Percentiles rank a stretch among this genome's conserved stretches.
Conservation (phyloP, 495 filamentous ascomycete genomes). For the Penicillium dipodomyicola region DNA sequence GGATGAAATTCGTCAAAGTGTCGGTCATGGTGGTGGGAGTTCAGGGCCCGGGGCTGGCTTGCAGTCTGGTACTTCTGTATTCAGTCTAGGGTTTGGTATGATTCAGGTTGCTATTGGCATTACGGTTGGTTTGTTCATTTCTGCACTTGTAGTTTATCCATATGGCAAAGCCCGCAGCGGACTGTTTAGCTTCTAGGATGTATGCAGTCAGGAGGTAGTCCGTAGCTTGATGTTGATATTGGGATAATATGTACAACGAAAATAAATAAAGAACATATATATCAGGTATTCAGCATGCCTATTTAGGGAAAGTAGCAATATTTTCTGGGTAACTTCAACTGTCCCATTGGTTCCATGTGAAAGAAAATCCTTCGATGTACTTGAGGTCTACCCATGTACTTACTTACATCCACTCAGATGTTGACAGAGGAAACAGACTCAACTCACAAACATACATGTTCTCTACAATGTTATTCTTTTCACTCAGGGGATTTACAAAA, state of each 20-base stretch:
- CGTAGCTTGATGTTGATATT: background rate
- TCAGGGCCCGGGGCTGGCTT: conserved; percentile 18
- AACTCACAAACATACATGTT: background rate
- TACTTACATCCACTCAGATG: too few relatives aligned
- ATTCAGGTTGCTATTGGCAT: conserved; percentile 90
- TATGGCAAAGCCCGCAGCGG: conserved; percentile 83
- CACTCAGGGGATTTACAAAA: background rate
- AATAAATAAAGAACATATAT: background rate
- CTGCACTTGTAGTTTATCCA: conserved; percentile 80
- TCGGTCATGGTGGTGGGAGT: conserved; percentile 23
- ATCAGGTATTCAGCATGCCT: background rate
- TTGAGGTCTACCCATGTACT: too few relatives aligned
- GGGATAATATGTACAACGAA: background rate
- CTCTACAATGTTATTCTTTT: background rate
- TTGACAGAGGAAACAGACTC: too few relatives aligned
- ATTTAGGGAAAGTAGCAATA: background rate
- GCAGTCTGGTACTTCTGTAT: conserved; percentile 21
- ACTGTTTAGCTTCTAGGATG: conserved; percentile 71
- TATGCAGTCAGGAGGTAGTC: background rate
- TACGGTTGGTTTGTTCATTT: conserved; percentile 81
- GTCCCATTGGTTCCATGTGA: background rate
- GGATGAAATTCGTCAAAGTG: conserved; percentile 63
- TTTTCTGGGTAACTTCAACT: background rate
- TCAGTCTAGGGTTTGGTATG: conserved; percentile 39
- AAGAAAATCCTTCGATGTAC: too few relatives aligned